Percentiles rank a stretch among this genome's conserved stretches.
Evolutionary conservation across 75 land plant genomes (phyloP).

Genomic region (Cupressus sempervirens): DNA sequence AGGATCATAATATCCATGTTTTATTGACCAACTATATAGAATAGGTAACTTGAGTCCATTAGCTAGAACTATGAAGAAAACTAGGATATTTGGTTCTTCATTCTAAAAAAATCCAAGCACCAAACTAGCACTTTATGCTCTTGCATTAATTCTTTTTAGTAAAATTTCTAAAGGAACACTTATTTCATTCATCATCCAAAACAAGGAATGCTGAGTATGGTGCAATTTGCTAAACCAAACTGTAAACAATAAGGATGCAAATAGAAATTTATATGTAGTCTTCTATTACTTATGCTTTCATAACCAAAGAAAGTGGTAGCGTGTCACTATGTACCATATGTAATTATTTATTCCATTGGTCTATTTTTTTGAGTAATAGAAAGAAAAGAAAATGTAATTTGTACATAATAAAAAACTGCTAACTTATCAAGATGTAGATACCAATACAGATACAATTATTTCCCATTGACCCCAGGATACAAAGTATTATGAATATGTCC

Average conservation of each 20-base stretch:
- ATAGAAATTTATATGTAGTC: background rate
- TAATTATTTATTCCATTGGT: background rate
- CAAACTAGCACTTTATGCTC: background rate
- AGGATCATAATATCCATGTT: background rate
- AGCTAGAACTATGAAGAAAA: background rate
- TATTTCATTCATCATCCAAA: background rate
- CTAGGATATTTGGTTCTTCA: background rate
- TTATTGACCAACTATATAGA: background rate
- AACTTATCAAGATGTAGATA: background rate
- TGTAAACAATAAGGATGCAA: background rate
- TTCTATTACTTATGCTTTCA: background rate
- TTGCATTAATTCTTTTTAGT: background rate
- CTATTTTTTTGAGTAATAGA: background rate
- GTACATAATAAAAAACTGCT: background rate
- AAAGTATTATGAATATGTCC: background rate
- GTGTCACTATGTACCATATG: background rate
- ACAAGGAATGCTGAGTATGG: background rate
- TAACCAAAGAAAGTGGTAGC: background rate
- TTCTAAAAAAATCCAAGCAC: background rate
- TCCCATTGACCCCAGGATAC: background rate
- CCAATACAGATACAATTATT: too few species aligned
- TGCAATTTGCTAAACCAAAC: background rate
- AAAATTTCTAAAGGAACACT: background rate
- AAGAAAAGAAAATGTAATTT: background rate
- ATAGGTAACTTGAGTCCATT: background rate